Evolutionary conservation across 768 basidiomycete species (phyloP), one percentile per base, ranked within the genome.

Genomic region (Leccinum disarticulatum): DNA sequence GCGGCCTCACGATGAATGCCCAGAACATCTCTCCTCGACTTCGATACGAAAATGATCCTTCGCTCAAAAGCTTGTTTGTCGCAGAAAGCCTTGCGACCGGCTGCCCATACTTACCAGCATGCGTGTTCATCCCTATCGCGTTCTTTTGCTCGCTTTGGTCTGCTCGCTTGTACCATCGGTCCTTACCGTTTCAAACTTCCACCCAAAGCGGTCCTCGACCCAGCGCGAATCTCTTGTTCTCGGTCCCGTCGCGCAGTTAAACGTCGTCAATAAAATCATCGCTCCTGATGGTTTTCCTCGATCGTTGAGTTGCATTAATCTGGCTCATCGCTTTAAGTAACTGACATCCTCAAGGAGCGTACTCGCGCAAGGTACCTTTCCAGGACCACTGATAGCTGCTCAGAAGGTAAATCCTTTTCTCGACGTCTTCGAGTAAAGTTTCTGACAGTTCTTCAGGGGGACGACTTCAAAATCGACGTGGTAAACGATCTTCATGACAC

Each of bases 231-330:
- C 46, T 17, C 50, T 17, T 27, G 62, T 64, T 48, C 56, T 69
- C 3, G 69, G 67, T 19, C 68, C 68, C 22, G 52, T 64, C 14
- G 28, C 71, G n/a, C 68, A 71, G 9, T 41, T 83, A 17, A 61
- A 72, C 30, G 71, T 83, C 31, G 72, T 73, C n/a, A 82, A 81
- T 60, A 69, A 69, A 41, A 48, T 64, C 36, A 76, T 83, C 55
- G 63, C 78, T 25, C 83, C 83, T 6, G 83, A 83, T 73, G 81
- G 83, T 4, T 83, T 79, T 56, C 64, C 54, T 52, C 68, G 61
- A 72, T 73, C 76, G 77, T 61, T 78, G 49, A 48, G 77, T 73
- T 31, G 27, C 58, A 3, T 19, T 9, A n/a, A 3, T 30, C 43
- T 27, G 46, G 7, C 5, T 36, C 22, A 14, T 19, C 15, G 6